phyloP scores from a whole-genome alignment of 352 stramenopile species.

The Globisporangium recalcitrans region DNA sequence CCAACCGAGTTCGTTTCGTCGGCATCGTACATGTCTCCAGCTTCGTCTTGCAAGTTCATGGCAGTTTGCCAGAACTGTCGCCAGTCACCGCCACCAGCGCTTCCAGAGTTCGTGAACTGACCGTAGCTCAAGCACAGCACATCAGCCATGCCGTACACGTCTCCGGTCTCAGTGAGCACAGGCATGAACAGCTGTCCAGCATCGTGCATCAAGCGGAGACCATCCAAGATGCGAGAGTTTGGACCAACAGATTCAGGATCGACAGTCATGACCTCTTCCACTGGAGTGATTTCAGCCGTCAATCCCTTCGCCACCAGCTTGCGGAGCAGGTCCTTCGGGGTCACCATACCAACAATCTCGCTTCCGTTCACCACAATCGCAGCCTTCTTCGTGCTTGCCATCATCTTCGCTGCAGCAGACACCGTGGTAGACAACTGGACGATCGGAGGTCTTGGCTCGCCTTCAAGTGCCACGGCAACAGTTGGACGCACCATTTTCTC shows the following conservation, averaged over 20 bases:
- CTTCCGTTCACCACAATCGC: conserved; percentile 71
- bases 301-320: conserved; percentile 84
- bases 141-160: conserved; percentile 85
- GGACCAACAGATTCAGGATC: conserved; percentile 74
- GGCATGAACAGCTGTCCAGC: conserved; percentile 83
- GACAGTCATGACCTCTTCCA: conserved; percentile 84
- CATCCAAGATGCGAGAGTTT: conserved; percentile 77
- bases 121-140: conserved; percentile 85
- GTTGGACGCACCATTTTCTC: conserved; percentile 87
- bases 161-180: conserved; percentile 65
- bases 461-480: conserved; percentile 73
- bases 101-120: conserved; percentile 81
- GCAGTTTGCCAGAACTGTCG: conserved; percentile 86
- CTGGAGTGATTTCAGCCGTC: conserved; percentile 63
- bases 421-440: conserved; percentile 70
- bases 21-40: conserved; percentile 66
- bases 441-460: conserved; percentile 73
- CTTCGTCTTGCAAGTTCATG: conserved; percentile 84
- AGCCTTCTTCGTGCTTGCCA: conserved; percentile 81
- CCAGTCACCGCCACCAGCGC: conserved; percentile 73
- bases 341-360: conserved; percentile 81
- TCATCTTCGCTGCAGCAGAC: conserved; percentile 73
- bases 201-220: conserved; percentile 82
- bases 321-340: conserved; percentile 79
- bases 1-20: conserved; percentile 78